Evolutionary conservation across 1,284 basidiomycete species (phyloP).

Genomic region (Sanghuangporus baumii): DNA sequence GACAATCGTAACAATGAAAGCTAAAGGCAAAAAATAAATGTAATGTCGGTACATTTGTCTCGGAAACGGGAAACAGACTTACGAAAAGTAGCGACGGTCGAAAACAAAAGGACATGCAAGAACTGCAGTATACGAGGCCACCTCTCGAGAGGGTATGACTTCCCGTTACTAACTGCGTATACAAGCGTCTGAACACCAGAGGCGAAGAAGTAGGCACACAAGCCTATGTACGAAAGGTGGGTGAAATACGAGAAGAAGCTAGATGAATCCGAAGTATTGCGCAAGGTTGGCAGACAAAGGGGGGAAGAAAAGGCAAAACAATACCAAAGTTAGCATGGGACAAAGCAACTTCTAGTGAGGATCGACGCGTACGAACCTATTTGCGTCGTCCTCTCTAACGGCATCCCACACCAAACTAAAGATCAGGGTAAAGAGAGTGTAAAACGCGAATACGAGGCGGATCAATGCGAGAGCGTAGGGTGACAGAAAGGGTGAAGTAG

Average conservation of each 20-base stretch:
- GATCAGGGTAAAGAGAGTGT: constrained; percentile 43
- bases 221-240: constrained; percentile 53
- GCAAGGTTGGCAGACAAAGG: background rate
- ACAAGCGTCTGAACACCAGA: constrained; percentile 47
- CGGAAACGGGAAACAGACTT: constrained; percentile 26
- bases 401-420: constrained; percentile 38
- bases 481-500: constrained; percentile 55
- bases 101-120: constrained; percentile 48
- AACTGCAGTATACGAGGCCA: constrained; percentile 56
- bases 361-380: constrained; percentile 18
- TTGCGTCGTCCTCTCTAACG: constrained; percentile 25
- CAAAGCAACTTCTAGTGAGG: constrained; percentile 4
- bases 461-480: constrained; percentile 40
- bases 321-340: background rate
- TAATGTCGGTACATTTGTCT: background rate
- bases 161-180: constrained; percentile 32
- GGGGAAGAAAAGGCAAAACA: background rate
- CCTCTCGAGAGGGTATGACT: constrained; percentile 48
- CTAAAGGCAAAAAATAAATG: constrained; percentile 28
- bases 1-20: constrained; percentile 61
- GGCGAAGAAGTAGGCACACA: constrained; percentile 58
- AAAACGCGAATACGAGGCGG: constrained; percentile 47
- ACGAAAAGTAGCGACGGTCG: constrained; percentile 57
- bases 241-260: constrained; percentile 67
- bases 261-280: background rate